Conservation (phyloP, 306 rosid genomes). For the Adenanthera pavonina region DNA sequence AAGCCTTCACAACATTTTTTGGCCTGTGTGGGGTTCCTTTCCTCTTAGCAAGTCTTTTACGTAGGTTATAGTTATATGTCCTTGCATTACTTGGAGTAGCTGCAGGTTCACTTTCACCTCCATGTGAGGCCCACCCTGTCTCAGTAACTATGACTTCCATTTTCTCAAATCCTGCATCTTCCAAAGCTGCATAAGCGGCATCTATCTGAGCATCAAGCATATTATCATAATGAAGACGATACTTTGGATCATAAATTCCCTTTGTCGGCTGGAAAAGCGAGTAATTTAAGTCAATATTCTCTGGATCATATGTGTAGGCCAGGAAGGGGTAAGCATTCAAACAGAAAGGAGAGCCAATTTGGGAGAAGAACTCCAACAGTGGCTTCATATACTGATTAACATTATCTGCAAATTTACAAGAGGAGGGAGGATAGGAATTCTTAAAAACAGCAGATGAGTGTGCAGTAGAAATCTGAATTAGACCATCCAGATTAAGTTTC, state of each 20-base stretch:
- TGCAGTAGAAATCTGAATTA: constrained; percentile 76
- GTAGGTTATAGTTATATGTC: constrained; percentile 85
- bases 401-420: constrained; percentile 68
- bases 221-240: constrained; percentile 83
- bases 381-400: constrained; percentile 87
- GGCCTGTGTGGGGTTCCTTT: constrained; percentile 97
- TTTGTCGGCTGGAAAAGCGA: constrained; percentile 80
- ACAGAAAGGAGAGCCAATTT: constrained; percentile 94
- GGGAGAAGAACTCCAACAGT: constrained; percentile 76
- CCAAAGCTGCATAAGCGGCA: constrained; percentile 90
- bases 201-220: constrained; percentile 99
- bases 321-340: constrained; percentile 90
- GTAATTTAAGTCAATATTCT: constrained; percentile 80
- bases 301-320: constrained; percentile 68
- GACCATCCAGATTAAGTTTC: constrained; percentile 57
- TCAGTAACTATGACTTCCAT: constrained; percentile 95
- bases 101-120: constrained; percentile 71
- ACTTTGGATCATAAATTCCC: constrained; percentile 75
- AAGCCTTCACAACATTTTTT: constrained; percentile 75
- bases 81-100: constrained; percentile 78
- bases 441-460: constrained; percentile 81
- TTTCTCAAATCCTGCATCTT: constrained; percentile 71
- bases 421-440: constrained; percentile 89
- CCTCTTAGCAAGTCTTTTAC: constrained; percentile 90
- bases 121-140: constrained; percentile 96